phyloP scores from a whole-genome alignment of 441 rosid genomes.

The Bocquillonia castaneifolia region DNA sequence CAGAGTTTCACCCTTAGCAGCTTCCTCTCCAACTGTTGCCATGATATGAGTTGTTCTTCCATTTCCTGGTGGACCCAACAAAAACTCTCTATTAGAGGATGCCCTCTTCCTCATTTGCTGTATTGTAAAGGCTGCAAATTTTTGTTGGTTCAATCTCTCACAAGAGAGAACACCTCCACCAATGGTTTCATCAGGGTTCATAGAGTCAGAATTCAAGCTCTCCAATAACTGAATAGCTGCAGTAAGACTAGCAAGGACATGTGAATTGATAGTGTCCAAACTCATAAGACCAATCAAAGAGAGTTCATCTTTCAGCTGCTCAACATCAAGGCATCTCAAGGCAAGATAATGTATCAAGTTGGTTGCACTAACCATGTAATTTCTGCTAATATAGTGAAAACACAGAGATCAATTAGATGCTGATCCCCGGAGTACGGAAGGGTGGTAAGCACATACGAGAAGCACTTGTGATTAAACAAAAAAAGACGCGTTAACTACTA shows the following conservation, averaged over 20 bases:
- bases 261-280: constrained; percentile 45
- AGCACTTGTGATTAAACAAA: no score
- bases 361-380: constrained; percentile 46
- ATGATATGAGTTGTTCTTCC: constrained; percentile 48
- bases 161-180: constrained; percentile 19
- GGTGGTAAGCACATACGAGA: no score
- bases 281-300: constrained; percentile 40
- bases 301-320: constrained; percentile 44
- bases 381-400: constrained; percentile 35
- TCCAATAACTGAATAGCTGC: constrained; percentile 39
- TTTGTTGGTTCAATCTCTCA: constrained; percentile 23
- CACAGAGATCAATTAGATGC: constrained; percentile 6
- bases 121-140: constrained; percentile 20
- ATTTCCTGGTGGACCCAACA: constrained; percentile 43
- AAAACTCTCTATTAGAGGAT: constrained; percentile 37
- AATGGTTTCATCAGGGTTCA: constrained; percentile 17
- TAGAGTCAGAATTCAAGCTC: constrained; percentile 26
- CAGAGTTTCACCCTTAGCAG: constrained; percentile 42
- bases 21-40: constrained; percentile 68
- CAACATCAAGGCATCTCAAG: constrained; percentile 44
- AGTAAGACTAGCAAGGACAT: constrained; percentile 45
- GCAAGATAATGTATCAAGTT: constrained; percentile 61
- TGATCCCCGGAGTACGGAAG: no score
- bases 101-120: constrained; percentile 32
- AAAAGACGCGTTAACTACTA: no score